Conservation (phyloP, 331 rosid genomes). For the Acacia pycnantha region DNA sequence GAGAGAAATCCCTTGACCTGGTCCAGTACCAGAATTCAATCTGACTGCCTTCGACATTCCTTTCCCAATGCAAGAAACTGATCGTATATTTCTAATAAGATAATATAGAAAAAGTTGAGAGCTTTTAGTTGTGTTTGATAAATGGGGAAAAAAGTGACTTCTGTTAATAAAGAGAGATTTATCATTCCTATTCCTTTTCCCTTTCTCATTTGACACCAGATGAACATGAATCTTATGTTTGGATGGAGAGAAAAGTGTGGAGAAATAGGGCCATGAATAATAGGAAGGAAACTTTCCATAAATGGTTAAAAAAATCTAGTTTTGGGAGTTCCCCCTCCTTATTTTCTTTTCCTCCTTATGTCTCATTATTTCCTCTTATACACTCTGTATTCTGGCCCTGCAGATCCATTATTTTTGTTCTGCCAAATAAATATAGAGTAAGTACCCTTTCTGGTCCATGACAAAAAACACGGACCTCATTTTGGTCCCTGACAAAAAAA, state of each 20-base stretch:
- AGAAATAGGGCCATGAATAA: no score
- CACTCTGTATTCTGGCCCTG: not conserved
- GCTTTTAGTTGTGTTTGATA: not conserved
- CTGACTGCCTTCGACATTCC: not conserved
- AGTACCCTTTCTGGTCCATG: no score
- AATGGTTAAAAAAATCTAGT: no score
- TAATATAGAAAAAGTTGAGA: not conserved
- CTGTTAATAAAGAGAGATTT: not conserved
- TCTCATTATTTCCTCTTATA: not conserved
- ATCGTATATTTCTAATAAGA: not conserved
- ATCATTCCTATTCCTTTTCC: not conserved
- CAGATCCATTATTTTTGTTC: not conserved
- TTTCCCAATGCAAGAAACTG: not conserved
- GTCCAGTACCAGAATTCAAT: not conserved
- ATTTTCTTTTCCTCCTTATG: no score
- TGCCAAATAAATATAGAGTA: no score
- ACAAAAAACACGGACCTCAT: no score
- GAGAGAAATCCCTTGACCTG: not conserved
- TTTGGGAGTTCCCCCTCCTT: no score
- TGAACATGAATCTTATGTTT: no score
- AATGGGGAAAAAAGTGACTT: no score
- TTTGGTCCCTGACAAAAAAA: no score
- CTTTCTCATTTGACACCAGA: not conserved
- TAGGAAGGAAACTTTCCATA: no score
- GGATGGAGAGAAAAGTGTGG: no score